Evolutionary conservation across 2,329 filamentous ascomycete species (phyloP), one percentile per base, ranked within the genome.

Genomic region (Monosporascus ibericus): DNA sequence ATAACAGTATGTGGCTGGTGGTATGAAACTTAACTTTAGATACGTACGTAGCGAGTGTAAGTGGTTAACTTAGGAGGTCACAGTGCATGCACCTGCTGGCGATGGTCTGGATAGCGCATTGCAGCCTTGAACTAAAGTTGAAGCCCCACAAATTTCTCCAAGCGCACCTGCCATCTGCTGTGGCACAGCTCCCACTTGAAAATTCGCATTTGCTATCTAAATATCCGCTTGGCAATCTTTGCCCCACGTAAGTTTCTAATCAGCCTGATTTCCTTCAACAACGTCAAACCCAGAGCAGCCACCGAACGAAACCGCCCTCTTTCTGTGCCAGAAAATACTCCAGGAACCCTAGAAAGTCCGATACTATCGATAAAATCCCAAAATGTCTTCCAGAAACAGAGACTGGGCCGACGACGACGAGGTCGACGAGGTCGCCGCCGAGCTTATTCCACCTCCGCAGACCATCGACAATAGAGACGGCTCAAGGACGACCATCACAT

Each of bases 361-460:
- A 9, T n/a, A 7, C 17, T n/a, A 20, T n/a, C 38, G 17, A n/a
- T 8, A 18, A 6, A n/a, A 40, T 5, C 1, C 42, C 9, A 46
- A 15, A 4, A 46, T 46, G 42, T 22, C 42, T 46, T 25, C 42
- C 42, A 46, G 42, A 46, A 48, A 48, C 48, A 68, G 66, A 58
- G 92, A 96, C 81, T 97, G 92, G 92, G 92, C 94, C 71, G 94
- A 97, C 77, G 90, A 94, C 70, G 91, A 95, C 70, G 89, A 92
- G 68, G 87, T 90, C 75, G 88, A 94, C 74, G 83, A 88, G 76
- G 77, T 82, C 62, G 66, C 71, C 49, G 72, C 73, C 60, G 80
- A 84, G 53, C 88, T 99, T n/a, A n/a, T n/a, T 64, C 94, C 94
- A 55, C 82, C 88, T 63, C 85, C 89, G 63, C 87, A 94, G 76